phyloP scores from a whole-genome alignment of 2,329 filamentous ascomycete genomes.

The Hypoxylon sp. region DNA sequence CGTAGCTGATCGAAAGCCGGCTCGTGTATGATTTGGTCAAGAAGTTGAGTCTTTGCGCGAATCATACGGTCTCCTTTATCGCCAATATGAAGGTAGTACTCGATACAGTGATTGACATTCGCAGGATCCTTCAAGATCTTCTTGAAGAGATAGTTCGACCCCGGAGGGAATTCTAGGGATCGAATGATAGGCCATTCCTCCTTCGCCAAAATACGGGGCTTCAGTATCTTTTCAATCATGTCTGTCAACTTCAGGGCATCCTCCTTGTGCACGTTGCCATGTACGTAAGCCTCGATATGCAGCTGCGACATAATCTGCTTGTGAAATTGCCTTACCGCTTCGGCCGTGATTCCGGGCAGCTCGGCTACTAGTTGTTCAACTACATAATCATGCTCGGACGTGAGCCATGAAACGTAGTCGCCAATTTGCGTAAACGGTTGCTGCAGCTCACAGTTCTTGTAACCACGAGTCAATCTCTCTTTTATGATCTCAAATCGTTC shows the following conservation, averaged over 20 bases:
- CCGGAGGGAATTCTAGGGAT: slow-evolving; percentile 82
- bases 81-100: slow-evolving; percentile 82
- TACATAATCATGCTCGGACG: slow-evolving; percentile 81
- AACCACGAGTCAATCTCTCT: slow-evolving; percentile 81
- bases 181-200: slow-evolving; percentile 85
- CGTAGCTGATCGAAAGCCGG: slow-evolving; percentile 94
- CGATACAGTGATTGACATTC: slow-evolving; percentile 90
- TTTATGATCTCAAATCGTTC: slow-evolving; percentile 94
- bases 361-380: slow-evolving; percentile 86
- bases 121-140: slow-evolving; percentile 86
- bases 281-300: slow-evolving; percentile 88
- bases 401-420: slow-evolving; percentile 85
- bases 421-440: slow-evolving; percentile 92
- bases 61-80: slow-evolving; percentile 76
- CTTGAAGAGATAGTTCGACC: slow-evolving; percentile 87
- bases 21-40: slow-evolving; percentile 93
- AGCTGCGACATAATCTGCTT: slow-evolving; percentile 85
- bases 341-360: slow-evolving; percentile 79
- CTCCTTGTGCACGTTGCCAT: slow-evolving; percentile 95
- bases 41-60: slow-evolving; percentile 82
- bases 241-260: slow-evolving; percentile 90
- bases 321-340: slow-evolving; percentile 83
- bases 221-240: slow-evolving; percentile 82
- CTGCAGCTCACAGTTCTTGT: slow-evolving; percentile 89
- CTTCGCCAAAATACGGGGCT: slow-evolving; percentile 79